Conservation (phyloP, 768 basidiomycete genomes). For the Mycena sanguinolenta region DNA sequence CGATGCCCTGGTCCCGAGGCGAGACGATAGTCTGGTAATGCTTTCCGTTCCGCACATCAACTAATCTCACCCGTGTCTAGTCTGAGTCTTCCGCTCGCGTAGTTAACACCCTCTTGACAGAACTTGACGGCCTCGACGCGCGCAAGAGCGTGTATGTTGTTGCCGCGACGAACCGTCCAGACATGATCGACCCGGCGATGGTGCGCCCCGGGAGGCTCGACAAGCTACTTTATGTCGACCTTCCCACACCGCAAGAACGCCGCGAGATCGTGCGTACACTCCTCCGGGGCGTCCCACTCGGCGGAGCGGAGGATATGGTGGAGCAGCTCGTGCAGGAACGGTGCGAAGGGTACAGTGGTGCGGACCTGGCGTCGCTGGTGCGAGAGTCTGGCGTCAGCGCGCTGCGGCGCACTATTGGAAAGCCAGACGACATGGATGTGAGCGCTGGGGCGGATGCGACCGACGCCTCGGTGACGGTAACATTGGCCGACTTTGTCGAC, state of each 20-base stretch:
- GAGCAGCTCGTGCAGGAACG: constrained; percentile 66
- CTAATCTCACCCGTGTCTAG: constrained; percentile 49
- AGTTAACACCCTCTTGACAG: constrained; percentile 94
- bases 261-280: constrained; percentile 88
- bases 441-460: constrained; percentile 46
- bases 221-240: constrained; percentile 93
- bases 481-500: constrained; percentile 73
- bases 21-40: constrained; percentile 89
- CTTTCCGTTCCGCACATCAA: constrained; percentile 3
- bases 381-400: constrained; percentile 93
- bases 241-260: constrained; percentile 80
- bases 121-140: constrained; percentile 91
- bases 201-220: constrained; percentile 96
- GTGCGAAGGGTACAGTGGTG: constrained; percentile 93
- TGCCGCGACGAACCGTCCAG: constrained; percentile 94
- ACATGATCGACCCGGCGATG: constrained; percentile 99
- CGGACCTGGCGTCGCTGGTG: constrained; percentile 89
- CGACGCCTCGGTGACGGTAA: constrained; percentile 60
- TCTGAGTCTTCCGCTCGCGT: constrained; percentile 95
- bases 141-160: constrained; percentile 93
- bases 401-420: constrained; percentile 75
- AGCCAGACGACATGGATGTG: constrained; percentile 75
- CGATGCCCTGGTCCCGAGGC: constrained; percentile 90
- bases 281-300: constrained; percentile 77
- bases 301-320: constrained; percentile 44